phyloP scores from a whole-genome alignment of 1,284 basidiomycete genomes.

The Earliella scabrosa region DNA sequence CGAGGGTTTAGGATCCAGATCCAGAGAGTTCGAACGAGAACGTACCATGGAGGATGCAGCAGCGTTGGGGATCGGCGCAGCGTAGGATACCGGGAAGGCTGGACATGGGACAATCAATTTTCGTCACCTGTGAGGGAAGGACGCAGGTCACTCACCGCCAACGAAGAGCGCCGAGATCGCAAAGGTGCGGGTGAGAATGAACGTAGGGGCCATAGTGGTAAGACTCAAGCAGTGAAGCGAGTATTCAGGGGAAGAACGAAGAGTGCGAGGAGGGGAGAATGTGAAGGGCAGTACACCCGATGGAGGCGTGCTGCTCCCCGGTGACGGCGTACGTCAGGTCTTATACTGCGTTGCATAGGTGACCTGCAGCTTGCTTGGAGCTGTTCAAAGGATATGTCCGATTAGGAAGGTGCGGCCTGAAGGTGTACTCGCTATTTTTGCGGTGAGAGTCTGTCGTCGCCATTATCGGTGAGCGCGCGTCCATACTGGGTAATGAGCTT shows the following conservation, averaged over 20 bases:
- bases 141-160: slow-evolving; percentile 11
- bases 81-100: slow-evolving; percentile 14
- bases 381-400: slow-evolving; percentile 5
- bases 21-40: too few relatives aligned
- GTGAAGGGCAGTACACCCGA: neutral
- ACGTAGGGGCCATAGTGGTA: slow-evolving; percentile 21
- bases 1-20: too few relatives aligned
- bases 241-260: too few relatives aligned
- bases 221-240: too few relatives aligned
- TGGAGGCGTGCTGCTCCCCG: neutral
- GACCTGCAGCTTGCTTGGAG: too few relatives aligned
- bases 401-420: slow-evolving; percentile 1
- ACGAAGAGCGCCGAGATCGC: slow-evolving; percentile 26
- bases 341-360: too few relatives aligned
- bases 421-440: neutral
- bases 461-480: neutral
- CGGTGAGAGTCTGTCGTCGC: neutral
- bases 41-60: neutral
- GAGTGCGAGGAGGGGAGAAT: neutral
- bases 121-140: too few relatives aligned
- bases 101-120: too few relatives aligned
- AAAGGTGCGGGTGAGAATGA: slow-evolving; percentile 27
- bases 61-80: slow-evolving; percentile 8
- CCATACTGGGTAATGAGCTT: slow-evolving; percentile 5
- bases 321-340: neutral